Base-by-base conservation (phyloP, 2,329 filamentous ascomycete genomes). In the Eurotiales sp. region DNA sequence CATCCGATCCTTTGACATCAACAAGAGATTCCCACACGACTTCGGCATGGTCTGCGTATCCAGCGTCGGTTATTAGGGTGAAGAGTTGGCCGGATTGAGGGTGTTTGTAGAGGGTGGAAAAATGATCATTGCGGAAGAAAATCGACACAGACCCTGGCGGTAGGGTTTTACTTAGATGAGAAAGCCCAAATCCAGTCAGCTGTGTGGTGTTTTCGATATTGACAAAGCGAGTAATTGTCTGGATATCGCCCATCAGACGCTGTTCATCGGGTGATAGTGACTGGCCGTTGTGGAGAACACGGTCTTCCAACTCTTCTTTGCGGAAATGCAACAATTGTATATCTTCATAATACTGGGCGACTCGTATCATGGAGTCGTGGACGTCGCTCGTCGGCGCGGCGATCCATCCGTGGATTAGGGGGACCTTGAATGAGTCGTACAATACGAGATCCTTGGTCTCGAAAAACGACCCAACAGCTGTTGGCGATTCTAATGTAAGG, bases 51-150 rank as follows among this genome's bases (percentile, higher is more conserved):
- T 79, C 81, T 10, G 87, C 85, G 63, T 95, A 99, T 1, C 93
- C 93, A 22, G 90, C 87, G 65, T 99, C 93, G 0, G 93, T 97
- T 12, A 99, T 90, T 3, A 99, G 74, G 0, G 88, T 90, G 56
- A 92, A 81, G 1, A 97, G 77, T 58, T 88, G 80, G 36, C 83
- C 77, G 0, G 85, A 89, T 40, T 84, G 75, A 0, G 92, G 90
- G 60, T 97, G 90, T 55, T 91, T 89, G 70, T 95, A 96, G 0
- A 99, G 70, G 0, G 92, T 97, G 37, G 90, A 90, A 64, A 99
- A 99, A 66, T 99, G 93, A 64, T 99, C 92, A 61, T 99, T 99
- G 22, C 93, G 83, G 74, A 99, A 99, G 1, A 99, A 72, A 45
- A 99, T 97, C 0, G 89, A 89, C 55, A 96, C 82, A 1, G 87